A percentile compares a stretch with the other conserved stretches of the same genome.
Evolutionary conservation across 2,329 filamentous ascomycete genomes (phyloP).

Genomic region (Penicillium glabrum): DNA sequence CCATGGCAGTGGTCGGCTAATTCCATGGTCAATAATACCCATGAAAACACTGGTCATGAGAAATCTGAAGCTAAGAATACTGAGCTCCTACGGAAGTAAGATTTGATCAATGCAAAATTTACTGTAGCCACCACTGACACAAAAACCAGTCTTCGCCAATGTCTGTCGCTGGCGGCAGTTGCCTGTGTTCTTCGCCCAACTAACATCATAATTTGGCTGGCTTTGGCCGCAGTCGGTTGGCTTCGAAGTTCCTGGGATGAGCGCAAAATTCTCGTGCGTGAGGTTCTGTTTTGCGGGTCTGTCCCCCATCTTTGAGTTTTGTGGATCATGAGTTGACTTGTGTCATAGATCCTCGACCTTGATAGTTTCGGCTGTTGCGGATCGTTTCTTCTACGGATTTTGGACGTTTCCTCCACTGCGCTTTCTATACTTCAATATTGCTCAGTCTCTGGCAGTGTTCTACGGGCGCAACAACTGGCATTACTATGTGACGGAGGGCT

Average conservation of each 20-base stretch:
- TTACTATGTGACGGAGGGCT: constrained; percentile 88
- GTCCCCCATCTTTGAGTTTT: constrained; percentile 9
- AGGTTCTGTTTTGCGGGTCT: constrained; percentile 62
- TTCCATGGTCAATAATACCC: constrained; percentile 36
- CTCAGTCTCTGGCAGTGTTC: constrained; percentile 83
- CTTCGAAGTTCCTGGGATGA: constrained; percentile 43
- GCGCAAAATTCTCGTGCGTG: constrained; percentile 58
- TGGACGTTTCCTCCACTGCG: constrained; percentile 88
- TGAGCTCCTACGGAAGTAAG: constrained; percentile 28
- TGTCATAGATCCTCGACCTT: constrained; percentile 56
- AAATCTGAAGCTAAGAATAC: constrained; percentile 11
- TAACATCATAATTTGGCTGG: constrained; percentile 81
- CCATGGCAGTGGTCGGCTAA: constrained; percentile 72
- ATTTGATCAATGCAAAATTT: neutral
- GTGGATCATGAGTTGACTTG: constrained; percentile 8
- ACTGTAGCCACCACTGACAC: constrained; percentile 6
- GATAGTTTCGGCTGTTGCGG: constrained; percentile 63
- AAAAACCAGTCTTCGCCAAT: constrained; percentile 55
- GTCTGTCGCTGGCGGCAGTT: constrained; percentile 72
- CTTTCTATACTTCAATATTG: constrained; percentile 88
- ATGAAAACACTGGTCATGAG: constrained; percentile 4
- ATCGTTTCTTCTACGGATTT: constrained; percentile 75
- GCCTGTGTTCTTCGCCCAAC: constrained; percentile 88
- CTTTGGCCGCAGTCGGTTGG: constrained; percentile 59
- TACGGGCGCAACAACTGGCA: constrained; percentile 89